phyloP scores from a whole-genome alignment of 2,329 filamentous ascomycete genomes.

The Calonectria henricotiae region DNA sequence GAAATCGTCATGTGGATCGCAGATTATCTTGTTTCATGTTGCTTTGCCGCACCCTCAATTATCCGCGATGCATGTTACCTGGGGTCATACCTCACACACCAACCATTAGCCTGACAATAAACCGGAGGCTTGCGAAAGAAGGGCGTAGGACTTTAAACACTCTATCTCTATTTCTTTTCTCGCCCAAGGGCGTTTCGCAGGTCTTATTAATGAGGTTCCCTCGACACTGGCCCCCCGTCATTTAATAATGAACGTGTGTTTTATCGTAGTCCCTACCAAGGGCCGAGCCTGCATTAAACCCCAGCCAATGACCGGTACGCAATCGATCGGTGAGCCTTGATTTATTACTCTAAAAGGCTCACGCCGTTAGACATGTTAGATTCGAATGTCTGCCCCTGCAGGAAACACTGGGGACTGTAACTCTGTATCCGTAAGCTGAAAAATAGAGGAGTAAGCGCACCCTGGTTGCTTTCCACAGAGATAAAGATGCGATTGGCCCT shows the following conservation, averaged over 20 bases:
- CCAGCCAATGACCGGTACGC: neutral
- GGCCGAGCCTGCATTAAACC: neutral
- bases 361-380: slow-evolving; percentile 4
- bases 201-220: neutral
- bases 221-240: neutral
- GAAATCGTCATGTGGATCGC: slow-evolving; percentile 4
- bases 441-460: slow-evolving; percentile 5
- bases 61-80: neutral
- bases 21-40: slow-evolving; percentile 17
- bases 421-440: neutral
- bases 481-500: slow-evolving; percentile 11
- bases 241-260: slow-evolving; percentile 8
- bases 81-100: neutral
- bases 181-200: no score
- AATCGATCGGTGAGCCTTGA: slow-evolving; percentile 4
- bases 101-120: neutral
- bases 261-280: neutral
- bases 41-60: slow-evolving; percentile 19
- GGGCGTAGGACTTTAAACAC: neutral
- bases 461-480: neutral
- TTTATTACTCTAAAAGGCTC: slow-evolving; percentile 1
- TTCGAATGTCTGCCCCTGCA: slow-evolving; percentile 5
- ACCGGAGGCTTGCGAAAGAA: neutral
- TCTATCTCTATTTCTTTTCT: neutral
- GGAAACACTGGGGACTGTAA: slow-evolving; percentile 11